Base-by-base conservation (phyloP, 441 rosid genomes). In the Manihot esculenta region DNA sequence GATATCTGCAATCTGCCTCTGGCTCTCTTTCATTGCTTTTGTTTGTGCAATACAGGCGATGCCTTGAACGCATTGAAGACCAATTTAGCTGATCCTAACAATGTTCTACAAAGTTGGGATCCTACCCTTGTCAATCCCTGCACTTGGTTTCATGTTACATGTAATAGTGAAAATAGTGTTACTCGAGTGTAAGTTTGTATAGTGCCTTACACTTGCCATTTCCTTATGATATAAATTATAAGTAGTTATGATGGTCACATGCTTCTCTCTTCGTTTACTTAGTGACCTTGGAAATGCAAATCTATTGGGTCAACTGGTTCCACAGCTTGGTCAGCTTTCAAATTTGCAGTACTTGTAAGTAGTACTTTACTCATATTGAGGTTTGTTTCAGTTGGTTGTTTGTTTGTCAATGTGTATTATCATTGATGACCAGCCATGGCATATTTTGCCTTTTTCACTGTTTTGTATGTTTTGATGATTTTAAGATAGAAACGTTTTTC, bases 201-300 rank as follows among this genome's bases (percentile, higher is more conserved):
- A 9, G 44, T 13, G 33, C 67, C 70, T 49, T 47, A 11, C 41
- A 30, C 3, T 71, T 59, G 24, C 13, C 18, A 51, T 30, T 59
- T 74, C 23, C 21, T 47, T 23, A 13, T 12, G 56, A 30, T 74
- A 26, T 66, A 35, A 41, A 7, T 8, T 73, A 20, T 64, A 20
- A 10, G 2, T 63, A 62, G 21, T 44, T 60, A 26, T 55, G 64
- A 62, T 51, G 27, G 66, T 51, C 41, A 61, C 62, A 18, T 35
- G 41, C 7, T 35, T 35, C 41, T 35, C 41, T 35, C 7, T 35
- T 35, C 55, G 80, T 53, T 70, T 47, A 12, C n/a, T 72, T 73
- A 94, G 98, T 69, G 98, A 94, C 77, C 98, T 94, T 72, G 97
- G 97, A 77, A 90, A 90, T 82, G 98, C 98, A 12, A 80, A 88